A percentile compares a stretch with the other conserved stretches of the same genome.
Conservation (phyloP, 1,139 yeast genomes). For the Geotrichum cucujoidarum region DNA sequence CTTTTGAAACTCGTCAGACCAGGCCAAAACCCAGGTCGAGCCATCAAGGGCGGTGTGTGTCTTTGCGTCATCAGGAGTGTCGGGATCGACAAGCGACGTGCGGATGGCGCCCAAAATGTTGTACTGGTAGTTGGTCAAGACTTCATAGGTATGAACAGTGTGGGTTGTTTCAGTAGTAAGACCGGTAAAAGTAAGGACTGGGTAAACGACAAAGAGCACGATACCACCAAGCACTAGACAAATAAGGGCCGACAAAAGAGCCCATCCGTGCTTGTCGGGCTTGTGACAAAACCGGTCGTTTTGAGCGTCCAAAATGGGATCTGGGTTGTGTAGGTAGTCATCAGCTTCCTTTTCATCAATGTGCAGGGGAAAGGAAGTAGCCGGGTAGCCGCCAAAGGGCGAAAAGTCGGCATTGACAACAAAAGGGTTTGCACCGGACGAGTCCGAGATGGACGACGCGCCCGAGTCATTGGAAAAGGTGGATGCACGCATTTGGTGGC, state of each 20-base stretch:
- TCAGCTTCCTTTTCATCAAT: conserved; percentile 90
- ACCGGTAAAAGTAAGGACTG: conserved; percentile 72
- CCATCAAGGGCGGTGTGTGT: conserved; percentile 50
- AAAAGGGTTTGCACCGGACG: conserved; percentile 28
- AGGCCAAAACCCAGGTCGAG: conserved; percentile 62
- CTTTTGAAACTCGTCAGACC: conserved; percentile 80
- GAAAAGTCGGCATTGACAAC: conserved; percentile 45
- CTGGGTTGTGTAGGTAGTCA: conserved; percentile 89
- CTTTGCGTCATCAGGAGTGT: conserved; percentile 59
- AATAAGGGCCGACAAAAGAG: conserved; percentile 47
- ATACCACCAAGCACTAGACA: conserved; percentile 54
- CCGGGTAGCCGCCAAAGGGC: conserved; percentile 95
- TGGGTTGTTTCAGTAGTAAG: conserved; percentile 34
- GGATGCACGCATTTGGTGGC: conserved; percentile 24
- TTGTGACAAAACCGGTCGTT: conserved; percentile 59
- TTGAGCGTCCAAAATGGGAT: conserved; percentile 80
- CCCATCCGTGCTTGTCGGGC: conserved; percentile 41
- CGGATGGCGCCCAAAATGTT: conserved; percentile 62
- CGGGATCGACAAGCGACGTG: conserved; percentile 63
- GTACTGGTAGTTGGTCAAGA: conserved; percentile 54
- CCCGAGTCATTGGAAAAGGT: conserved; percentile 27
- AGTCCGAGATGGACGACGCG: conserved; percentile 27
- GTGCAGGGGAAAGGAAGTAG: conserved; percentile 75
- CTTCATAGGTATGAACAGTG: conserved; percentile 31
- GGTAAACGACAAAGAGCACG: conserved; percentile 64